Conservation (phyloP, 768 basidiomycete genomes). For the Serendipita vermifera region DNA sequence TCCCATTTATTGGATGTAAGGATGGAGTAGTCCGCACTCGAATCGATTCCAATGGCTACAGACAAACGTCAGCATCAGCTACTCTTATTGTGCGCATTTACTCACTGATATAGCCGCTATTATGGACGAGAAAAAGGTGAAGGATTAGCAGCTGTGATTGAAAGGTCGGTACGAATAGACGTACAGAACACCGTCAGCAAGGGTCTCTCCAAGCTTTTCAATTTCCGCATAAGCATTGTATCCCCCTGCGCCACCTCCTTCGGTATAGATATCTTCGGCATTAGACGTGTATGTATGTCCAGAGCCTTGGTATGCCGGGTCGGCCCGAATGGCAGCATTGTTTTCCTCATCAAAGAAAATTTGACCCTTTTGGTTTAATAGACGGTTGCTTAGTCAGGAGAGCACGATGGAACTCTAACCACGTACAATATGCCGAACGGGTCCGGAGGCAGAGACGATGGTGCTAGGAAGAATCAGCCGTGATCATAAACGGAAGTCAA, state of each 20-base stretch:
- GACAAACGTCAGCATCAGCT: too few relatives aligned
- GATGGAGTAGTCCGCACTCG: neutral
- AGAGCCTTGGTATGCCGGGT: slow-evolving; percentile 21
- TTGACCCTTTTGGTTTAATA: slow-evolving; percentile 19
- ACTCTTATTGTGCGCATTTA: too few relatives aligned
- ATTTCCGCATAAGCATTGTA: slow-evolving; percentile 19
- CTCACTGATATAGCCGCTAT: neutral
- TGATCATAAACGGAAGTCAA: neutral
- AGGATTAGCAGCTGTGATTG: neutral
- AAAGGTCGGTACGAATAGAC: too few relatives aligned
- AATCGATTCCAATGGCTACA: slow-evolving; percentile 5
- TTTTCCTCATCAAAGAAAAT: slow-evolving; percentile 30
- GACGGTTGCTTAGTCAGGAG: neutral
- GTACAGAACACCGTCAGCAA: slow-evolving; percentile 2
- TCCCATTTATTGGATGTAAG: neutral
- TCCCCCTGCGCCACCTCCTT: slow-evolving; percentile 17
- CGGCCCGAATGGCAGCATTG: slow-evolving; percentile 22
- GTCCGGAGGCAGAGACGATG: slow-evolving; percentile 22
- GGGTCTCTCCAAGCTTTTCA: neutral
- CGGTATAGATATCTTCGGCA: slow-evolving; percentile 22
- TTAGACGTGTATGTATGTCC: slow-evolving; percentile 22
- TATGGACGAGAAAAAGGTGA: neutral
- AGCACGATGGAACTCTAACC: neutral
- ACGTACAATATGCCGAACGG: slow-evolving; percentile 22
- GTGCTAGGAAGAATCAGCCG: slow-evolving; percentile 18